These are phyloP conservation scores for Arabis hirsuta DNA, from an alignment of 345 rosid species.

Conservation along the genomic window DNA sequence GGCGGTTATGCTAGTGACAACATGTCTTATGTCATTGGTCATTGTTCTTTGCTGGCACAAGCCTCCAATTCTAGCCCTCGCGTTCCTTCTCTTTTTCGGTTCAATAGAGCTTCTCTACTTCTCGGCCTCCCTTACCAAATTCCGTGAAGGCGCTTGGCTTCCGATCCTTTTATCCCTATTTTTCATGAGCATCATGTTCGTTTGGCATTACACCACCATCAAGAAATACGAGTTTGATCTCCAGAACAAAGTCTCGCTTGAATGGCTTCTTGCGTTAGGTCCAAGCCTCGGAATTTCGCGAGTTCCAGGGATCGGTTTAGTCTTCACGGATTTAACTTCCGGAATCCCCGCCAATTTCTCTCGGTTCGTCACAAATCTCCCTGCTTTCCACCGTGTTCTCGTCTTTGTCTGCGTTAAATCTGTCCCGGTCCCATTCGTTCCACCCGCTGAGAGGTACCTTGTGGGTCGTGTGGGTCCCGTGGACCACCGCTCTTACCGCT, in stretches of 20 bases:
- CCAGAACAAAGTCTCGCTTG: conserved; percentile 94
- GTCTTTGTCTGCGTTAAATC: conserved; percentile 95
- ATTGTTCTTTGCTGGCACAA: conserved; percentile 94
- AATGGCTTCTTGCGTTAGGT: conserved; percentile 96
- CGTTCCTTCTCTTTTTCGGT: conserved; percentile 84
- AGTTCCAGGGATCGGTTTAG: conserved; percentile 94
- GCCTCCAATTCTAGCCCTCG: conserved; percentile 74
- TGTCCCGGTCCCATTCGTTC: conserved; percentile 89
- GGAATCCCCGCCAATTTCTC: conserved; percentile 99
- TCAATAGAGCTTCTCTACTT: conserved; percentile 90
- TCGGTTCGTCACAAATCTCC: conserved; percentile 97
- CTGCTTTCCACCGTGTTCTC: conserved; percentile 89
- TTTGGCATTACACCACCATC: conserved; percentile 94
- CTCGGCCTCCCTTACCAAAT: conserved; percentile 96
- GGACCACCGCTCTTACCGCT: conserved; percentile 81
- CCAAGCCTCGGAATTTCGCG: conserved; percentile 90
- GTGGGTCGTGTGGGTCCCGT: conserved; percentile 96
- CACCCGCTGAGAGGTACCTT: conserved; percentile 88
- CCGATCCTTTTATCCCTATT: conserved; percentile 92
- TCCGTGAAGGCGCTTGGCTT: conserved; percentile 98
- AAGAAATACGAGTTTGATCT: conserved; percentile 94
- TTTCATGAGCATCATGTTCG: conserved; percentile 89
- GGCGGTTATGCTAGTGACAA: conserved; percentile 99
- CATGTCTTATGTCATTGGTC: conserved; percentile 90
- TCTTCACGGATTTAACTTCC: conserved; percentile 90